phyloP scores from a whole-genome alignment of 495 filamentous ascomycete genomes.

The Parmelia sp. region DNA sequence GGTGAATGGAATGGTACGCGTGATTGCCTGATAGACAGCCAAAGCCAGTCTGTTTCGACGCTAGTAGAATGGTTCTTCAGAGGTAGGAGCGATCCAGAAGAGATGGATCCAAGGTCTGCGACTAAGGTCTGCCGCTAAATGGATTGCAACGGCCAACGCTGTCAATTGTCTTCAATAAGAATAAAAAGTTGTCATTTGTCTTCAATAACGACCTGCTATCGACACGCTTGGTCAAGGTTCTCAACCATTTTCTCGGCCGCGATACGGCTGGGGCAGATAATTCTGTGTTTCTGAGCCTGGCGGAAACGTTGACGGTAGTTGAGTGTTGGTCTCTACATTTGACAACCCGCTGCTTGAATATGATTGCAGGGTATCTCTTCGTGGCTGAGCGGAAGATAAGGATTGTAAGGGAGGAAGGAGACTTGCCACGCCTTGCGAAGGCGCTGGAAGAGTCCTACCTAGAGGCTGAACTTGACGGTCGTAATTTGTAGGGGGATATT shows the following conservation, averaged over 20 bases:
- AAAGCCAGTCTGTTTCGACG: background rate
- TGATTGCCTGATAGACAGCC: background rate
- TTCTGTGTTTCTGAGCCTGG: conserved; percentile 9
- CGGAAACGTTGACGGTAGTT: conserved; percentile 2
- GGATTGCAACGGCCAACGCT: background rate
- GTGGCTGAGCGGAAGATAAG: conserved; percentile 12
- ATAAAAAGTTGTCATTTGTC: background rate
- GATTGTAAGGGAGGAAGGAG: conserved; percentile 23
- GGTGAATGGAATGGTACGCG: background rate
- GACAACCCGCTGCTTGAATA: conserved; percentile 12
- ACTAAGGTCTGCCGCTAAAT: too few species aligned
- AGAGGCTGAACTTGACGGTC: conserved; percentile 14
- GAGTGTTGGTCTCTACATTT: conserved; percentile 11
- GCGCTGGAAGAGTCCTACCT: conserved; percentile 16
- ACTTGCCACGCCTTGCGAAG: conserved; percentile 13
- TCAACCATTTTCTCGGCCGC: conserved; percentile 6
- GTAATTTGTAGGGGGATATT: conserved; percentile 9
- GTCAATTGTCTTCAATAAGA: too few species aligned
- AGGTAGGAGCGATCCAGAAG: conserved; percentile 7
- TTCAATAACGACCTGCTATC: background rate
- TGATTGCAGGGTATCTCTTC: conserved; percentile 10
- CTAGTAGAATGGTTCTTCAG: background rate
- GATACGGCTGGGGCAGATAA: conserved; percentile 13
- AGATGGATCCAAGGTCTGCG: background rate
- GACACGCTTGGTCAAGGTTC: background rate